These are phyloP conservation scores for Globisporangium solare DNA, from an alignment of 352 stramenopile species.

Conservation along the genomic window DNA sequence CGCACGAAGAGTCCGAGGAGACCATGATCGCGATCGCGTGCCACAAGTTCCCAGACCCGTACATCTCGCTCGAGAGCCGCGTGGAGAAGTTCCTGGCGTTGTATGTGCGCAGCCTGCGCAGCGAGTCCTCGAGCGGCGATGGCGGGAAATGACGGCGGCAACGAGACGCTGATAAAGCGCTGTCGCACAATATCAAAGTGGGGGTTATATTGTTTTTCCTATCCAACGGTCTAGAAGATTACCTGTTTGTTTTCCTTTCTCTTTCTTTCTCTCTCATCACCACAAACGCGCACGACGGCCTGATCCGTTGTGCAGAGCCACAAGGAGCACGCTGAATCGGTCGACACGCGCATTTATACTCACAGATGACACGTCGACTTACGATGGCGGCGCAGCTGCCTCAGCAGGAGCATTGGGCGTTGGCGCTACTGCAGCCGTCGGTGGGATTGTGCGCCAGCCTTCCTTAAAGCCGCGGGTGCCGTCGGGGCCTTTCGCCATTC, in stretches of 20 bases:
- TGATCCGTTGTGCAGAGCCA: too few relatives aligned
- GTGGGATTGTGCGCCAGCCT: slow-evolving; percentile 32
- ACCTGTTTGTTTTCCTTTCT: too few relatives aligned
- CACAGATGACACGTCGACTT: too few relatives aligned
- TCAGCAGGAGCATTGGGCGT: background rate
- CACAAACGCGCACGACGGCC: too few relatives aligned
- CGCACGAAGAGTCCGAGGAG: slow-evolving; percentile 67
- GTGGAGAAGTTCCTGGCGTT: slow-evolving; percentile 73
- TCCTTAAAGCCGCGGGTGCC: slow-evolving; percentile 61
- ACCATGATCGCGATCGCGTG: slow-evolving; percentile 62
- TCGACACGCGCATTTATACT: too few relatives aligned
- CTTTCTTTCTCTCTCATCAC: too few relatives aligned
- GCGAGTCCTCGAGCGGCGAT: background rate
- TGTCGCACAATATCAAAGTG: too few relatives aligned
- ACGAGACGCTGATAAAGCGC: too few relatives aligned
- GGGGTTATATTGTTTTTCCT: too few relatives aligned
- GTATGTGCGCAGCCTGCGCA: slow-evolving; percentile 33
- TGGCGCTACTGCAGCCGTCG: background rate
- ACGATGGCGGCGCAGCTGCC: background rate
- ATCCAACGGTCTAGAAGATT: too few relatives aligned
- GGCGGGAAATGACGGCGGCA: too few relatives aligned
- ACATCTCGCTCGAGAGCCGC: slow-evolving; percentile 70
- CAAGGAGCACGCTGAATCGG: too few relatives aligned
- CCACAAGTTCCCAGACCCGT: slow-evolving; percentile 76
- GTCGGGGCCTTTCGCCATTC: slow-evolving; percentile 73